Conservation (phyloP, 352 stramenopile genomes). For the Phytophthora brassicae region DNA sequence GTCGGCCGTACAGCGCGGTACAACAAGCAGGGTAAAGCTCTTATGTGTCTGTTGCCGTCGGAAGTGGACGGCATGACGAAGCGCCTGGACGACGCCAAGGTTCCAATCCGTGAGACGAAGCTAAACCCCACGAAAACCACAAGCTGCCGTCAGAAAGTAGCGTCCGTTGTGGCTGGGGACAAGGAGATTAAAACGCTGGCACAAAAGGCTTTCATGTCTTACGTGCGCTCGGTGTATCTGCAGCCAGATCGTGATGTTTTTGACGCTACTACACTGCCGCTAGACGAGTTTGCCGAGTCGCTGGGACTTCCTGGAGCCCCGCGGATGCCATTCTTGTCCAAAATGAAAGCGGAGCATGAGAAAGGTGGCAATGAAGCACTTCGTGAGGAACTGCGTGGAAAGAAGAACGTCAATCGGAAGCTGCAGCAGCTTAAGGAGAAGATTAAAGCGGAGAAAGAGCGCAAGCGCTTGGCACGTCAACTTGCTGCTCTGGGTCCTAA, state of each 20-base stretch:
- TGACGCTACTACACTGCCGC: slow-evolving; percentile 84
- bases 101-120: slow-evolving; percentile 96
- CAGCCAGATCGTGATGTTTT: slow-evolving; percentile 96
- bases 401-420: slow-evolving; percentile 98
- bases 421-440: slow-evolving; percentile 98
- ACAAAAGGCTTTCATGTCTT: slow-evolving; percentile 98
- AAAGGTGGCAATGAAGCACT: slow-evolving; percentile 72
- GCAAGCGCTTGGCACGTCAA: slow-evolving; percentile 89
- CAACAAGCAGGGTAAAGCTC: slow-evolving; percentile 91
- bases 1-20: slow-evolving; percentile 96
- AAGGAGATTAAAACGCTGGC: slow-evolving; percentile 94
- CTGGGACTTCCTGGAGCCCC: slow-evolving; percentile 94
- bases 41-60: slow-evolving; percentile 92
- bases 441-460: slow-evolving; percentile 96
- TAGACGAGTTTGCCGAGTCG: slow-evolving; percentile 93
- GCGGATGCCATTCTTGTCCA: slow-evolving; percentile 92
- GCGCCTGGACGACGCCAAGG: slow-evolving; percentile 89
- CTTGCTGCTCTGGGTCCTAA: slow-evolving; percentile 44
- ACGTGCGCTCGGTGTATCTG: slow-evolving; percentile 96
- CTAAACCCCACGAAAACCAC: slow-evolving; percentile 97
- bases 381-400: slow-evolving; percentile 83
- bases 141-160: slow-evolving; percentile 91
- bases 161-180: slow-evolving; percentile 92
- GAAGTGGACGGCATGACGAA: slow-evolving; percentile 90
- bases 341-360: slow-evolving; percentile 59